These are phyloP conservation scores for Yarrowia galli DNA, from an alignment of 1,139 yeast genomes.

Conservation along the genomic window DNA sequence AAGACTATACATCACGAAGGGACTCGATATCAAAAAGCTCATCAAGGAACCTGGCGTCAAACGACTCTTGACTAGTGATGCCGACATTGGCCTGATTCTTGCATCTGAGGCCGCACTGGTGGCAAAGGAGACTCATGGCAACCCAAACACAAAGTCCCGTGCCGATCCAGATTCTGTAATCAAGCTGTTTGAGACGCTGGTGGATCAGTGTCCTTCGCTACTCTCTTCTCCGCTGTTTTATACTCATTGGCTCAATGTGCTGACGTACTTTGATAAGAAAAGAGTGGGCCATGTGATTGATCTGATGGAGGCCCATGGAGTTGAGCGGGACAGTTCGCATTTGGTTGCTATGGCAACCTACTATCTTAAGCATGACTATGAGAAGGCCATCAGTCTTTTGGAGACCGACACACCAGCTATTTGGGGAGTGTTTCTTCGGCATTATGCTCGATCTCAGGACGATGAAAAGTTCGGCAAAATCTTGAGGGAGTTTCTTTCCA, in stretches of 20 bases:
- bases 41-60: neutral
- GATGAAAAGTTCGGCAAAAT: neutral
- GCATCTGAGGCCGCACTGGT: constrained; percentile 21
- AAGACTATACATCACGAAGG: neutral
- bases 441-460: constrained; percentile 20
- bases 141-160: neutral
- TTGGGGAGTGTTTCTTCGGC: constrained; percentile 30
- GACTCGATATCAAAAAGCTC: neutral
- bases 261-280: constrained; percentile 6
- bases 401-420: neutral
- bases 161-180: neutral
- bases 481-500: neutral
- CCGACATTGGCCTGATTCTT: constrained; percentile 19
- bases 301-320: constrained; percentile 2
- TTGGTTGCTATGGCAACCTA: constrained; percentile 15
- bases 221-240: neutral
- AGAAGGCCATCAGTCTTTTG: neutral
- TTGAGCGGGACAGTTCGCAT: constrained; percentile 8
- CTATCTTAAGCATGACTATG: constrained; percentile 14
- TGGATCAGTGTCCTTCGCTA: constrained; percentile 4
- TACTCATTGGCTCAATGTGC: constrained; percentile 24
- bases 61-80: neutral
- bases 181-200: constrained; percentile 1
- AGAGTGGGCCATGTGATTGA: neutral
- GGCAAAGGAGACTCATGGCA: neutral